A percentile compares a stretch with the other conserved stretches of the same genome.
phyloP scores from a whole-genome alignment of 2,329 filamentous ascomycete species.

The Nemania abortiva region DNA sequence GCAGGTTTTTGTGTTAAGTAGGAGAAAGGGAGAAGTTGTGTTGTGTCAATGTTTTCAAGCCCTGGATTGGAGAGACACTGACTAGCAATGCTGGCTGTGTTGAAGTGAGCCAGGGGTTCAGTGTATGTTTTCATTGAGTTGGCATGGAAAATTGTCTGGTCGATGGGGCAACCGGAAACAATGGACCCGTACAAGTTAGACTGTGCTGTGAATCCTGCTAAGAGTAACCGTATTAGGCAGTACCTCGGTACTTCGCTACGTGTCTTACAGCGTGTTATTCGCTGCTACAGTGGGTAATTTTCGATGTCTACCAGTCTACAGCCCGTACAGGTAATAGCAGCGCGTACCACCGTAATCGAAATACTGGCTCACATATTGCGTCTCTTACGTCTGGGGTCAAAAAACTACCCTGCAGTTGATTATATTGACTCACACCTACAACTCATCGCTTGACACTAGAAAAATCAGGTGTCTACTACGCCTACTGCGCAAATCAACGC shows the following conservation, averaged over 20 bases:
- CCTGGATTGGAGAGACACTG: not conserved
- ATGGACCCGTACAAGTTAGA: not conserved
- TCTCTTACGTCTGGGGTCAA: not conserved
- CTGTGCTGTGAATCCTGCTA: not conserved
- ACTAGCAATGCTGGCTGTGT: not conserved
- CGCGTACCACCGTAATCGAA: not conserved
- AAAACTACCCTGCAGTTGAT: not conserved
- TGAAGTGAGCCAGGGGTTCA: not conserved
- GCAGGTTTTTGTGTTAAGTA: not conserved
- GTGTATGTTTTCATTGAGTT: conserved; percentile 24
- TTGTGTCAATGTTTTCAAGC: not conserved
- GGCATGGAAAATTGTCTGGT: conserved; percentile 23
- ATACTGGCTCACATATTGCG: not conserved
- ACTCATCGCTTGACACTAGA: conserved; percentile 24
- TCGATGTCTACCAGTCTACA: too few species aligned
- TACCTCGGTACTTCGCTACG: not conserved
- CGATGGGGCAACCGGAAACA: conserved; percentile 27
- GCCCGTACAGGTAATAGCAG: not conserved
- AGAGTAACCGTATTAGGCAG: not conserved
- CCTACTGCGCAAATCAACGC: conserved; percentile 21
- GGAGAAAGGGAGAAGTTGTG: not conserved
- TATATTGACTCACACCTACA: conserved; percentile 13
- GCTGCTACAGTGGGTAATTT: too few species aligned
- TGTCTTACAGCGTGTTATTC: too few species aligned
- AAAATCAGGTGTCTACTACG: conserved; percentile 1